Evolutionary conservation across 1,284 basidiomycete species (phyloP), one percentile per base, ranked within the genome.

Genomic region (Fistulinella cinereoalba): DNA sequence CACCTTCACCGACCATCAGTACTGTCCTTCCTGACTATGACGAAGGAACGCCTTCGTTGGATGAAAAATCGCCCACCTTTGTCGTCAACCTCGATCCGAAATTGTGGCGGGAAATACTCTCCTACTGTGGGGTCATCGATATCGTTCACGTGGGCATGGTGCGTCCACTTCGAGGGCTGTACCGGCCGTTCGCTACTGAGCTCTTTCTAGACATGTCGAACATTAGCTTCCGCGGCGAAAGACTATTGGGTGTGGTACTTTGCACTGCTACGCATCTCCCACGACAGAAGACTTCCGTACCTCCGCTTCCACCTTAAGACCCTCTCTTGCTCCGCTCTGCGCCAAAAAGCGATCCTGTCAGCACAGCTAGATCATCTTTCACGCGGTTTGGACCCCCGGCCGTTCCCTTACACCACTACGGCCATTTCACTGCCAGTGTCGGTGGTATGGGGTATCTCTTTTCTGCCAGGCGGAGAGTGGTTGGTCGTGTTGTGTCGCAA

Each of bases 401-500:
- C 41, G 5, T 41, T 42, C 9, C 23, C 29, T 40, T 44, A 44
- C 32, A 47, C 37, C 13, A 46, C 29, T 1, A 41, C 41, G 27
- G 12, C 28, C 16, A 19, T 52, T 40, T 48, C 43, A 6, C 19
- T 48, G 11, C 32, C n/a, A 3, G 37, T 37, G 5, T 48, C 37
- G 10, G 19, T n/a, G 4, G 44, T 52, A 13, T 48, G 50, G 50
- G 37, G 19, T 7, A 40, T 52, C 24, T 40, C 44, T 13, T 52
- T 52, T 53, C 44, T 53, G 16, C 50, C 50, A 8, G 50, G 50
- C 3, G 50, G 44, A 19, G 40, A 53, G 29, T 53, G 50, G 50
- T n/a, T 52, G 37, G 50, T 41, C 23, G 36, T 40, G 32, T 39
- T 51, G 5, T 51, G 50, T 28, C 49, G 42, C 24, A 36, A 37